These are phyloP conservation scores for Ophiostoma perfectum DNA, from an alignment of 2,329 filamentous ascomycete species.

Conservation along the genomic window DNA sequence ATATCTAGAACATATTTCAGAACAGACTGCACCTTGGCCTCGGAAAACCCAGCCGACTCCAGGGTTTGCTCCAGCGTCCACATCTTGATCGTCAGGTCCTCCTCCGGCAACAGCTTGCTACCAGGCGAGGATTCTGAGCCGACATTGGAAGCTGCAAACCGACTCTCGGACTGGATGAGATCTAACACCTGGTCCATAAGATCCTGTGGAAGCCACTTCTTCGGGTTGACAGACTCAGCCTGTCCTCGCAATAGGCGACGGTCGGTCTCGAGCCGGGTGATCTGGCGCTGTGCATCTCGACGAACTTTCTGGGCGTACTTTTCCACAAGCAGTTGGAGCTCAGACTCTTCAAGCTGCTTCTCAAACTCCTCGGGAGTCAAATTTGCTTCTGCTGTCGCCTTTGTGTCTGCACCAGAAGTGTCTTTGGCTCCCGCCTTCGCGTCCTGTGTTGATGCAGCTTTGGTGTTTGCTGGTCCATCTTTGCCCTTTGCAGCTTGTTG, in stretches of 20 bases:
- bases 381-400: constrained; percentile 37
- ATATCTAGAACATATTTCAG: constrained; percentile 63
- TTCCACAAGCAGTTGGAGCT: constrained; percentile 81
- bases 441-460: constrained; percentile 23
- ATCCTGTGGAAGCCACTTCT: constrained; percentile 75
- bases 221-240: constrained; percentile 64
- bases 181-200: constrained; percentile 72
- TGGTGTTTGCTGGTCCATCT: constrained; percentile 20
- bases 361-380: constrained; percentile 86
- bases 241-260: constrained; percentile 74
- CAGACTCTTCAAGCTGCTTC: constrained; percentile 79
- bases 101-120: constrained; percentile 60
- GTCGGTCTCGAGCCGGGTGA: constrained; percentile 75
- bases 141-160: constrained; percentile 50
- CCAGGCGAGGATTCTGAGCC: constrained; percentile 40
- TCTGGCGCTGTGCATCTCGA: constrained; percentile 72
- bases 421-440: constrained; percentile 24
- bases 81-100: constrained; percentile 70
- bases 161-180: constrained; percentile 61
- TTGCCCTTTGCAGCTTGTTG: constrained; percentile 20
- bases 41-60: constrained; percentile 61
- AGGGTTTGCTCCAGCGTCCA: constrained; percentile 81
- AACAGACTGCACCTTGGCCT: constrained; percentile 56
- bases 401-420: constrained; percentile 24
- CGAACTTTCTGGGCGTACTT: constrained; percentile 74